Evolutionary conservation across 2,329 filamentous ascomycete species (phyloP).

Genomic region (Aspergillus fumigatus): DNA sequence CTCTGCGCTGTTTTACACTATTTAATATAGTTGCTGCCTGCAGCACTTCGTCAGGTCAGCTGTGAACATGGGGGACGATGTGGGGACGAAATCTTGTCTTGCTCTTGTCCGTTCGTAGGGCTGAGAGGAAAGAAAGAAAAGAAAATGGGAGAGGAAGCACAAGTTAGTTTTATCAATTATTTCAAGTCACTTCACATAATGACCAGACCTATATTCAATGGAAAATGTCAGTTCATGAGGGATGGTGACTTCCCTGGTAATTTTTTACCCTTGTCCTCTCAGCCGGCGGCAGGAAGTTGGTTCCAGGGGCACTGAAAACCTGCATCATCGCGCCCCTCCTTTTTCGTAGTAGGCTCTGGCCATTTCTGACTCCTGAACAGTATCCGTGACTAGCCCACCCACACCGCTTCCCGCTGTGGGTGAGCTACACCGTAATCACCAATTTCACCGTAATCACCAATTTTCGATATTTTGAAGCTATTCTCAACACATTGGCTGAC

Average conservation of each 20-base stretch:
- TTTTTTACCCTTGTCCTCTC: background rate
- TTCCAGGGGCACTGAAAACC: background rate
- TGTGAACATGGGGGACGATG: background rate
- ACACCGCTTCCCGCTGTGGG: too few species aligned
- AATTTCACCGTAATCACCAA: too few species aligned
- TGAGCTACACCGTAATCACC: too few species aligned
- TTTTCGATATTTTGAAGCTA: too few species aligned
- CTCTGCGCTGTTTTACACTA: background rate
- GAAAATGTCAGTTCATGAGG: background rate
- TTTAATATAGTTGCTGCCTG: slow-evolving; percentile 5
- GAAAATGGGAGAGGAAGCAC: background rate
- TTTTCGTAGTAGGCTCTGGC: background rate
- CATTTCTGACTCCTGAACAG: too few species aligned
- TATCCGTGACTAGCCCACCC: too few species aligned
- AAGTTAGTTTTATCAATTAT: background rate
- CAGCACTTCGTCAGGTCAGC: background rate
- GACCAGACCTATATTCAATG: background rate
- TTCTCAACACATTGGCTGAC: too few species aligned
- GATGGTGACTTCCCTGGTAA: background rate
- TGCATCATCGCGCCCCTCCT: background rate
- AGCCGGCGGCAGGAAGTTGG: background rate
- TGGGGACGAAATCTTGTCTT: background rate
- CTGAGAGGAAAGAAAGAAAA: background rate
- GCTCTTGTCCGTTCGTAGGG: background rate
- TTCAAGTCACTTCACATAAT: background rate